Evolutionary conservation across 768 basidiomycete species (phyloP), one percentile per base, ranked within the genome.

Genomic region (Kwoniella europaea): DNA sequence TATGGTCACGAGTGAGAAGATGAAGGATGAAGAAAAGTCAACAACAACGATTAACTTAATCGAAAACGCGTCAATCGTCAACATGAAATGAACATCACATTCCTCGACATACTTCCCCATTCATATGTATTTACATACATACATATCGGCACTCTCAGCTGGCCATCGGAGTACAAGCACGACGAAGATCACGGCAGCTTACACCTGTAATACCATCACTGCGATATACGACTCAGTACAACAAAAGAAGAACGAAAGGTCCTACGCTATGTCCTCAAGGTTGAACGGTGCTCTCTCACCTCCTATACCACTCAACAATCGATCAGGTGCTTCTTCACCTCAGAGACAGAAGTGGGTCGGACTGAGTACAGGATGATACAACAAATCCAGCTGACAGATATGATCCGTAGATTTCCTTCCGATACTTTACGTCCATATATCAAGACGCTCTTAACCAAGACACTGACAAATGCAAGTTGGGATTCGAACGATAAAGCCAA

Each of bases 381-480:
- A 52, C 50, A 3, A 52, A 16, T 13, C 18, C 12, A 44, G 18
- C 59, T 61, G 22, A 44, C 27, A 41, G 42, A 63, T 63, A 54
- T 56, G 13, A 87, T 86, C 93, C 86, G 84, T 94, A 76, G 75
- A 61, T 81, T 79, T 52, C 77, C 77, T 12, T 55, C 67, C 41
- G 76, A 81, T 41, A 54, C 57, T 10, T 54, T 81, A 52, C 41
- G 79, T 44, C 79, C 79, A 57, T 76, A 71, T 61, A 69, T 81
- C 43, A 69, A 67, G 43, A 74, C 74, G 18, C 12, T 79, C 15
- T 56, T 79, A 7, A 53, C 46, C 20, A 75, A 71, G 59, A 74
- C 68, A 43, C 54, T 79, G 12, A 55, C 68, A 20, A 61, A 46
- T 22, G 71, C 72, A 12, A 50, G 13, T 2, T 81, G 79, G 79